Evolutionary conservation across 768 basidiomycete species (phyloP).

Genomic region (Lentinula edodes): DNA sequence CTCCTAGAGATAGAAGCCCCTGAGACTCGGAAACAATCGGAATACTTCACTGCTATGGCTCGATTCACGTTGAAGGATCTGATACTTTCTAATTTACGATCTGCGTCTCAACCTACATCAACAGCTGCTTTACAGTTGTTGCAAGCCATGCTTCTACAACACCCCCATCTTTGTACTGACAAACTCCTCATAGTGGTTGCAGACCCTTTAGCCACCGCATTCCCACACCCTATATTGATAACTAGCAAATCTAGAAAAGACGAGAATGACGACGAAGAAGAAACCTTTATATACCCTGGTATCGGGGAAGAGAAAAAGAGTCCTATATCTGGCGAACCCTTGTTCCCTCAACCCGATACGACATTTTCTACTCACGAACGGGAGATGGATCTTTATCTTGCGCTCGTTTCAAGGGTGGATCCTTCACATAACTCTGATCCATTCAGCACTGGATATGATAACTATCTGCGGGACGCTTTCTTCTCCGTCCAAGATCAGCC

Average conservation of each 20-base stretch:
- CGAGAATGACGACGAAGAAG: slow-evolving; percentile 34
- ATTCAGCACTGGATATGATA: slow-evolving; percentile 83
- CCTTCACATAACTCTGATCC: slow-evolving; percentile 62
- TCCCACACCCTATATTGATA: slow-evolving; percentile 52
- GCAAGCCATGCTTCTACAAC: slow-evolving; percentile 64
- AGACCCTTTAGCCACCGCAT: slow-evolving; percentile 71
- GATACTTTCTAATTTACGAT: slow-evolving; percentile 71
- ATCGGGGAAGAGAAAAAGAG: slow-evolving; percentile 12
- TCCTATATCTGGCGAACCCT: slow-evolving; percentile 19
- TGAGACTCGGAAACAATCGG: slow-evolving; percentile 60
- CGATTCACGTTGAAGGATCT: slow-evolving; percentile 92
- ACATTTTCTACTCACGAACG: slow-evolving; percentile 79
- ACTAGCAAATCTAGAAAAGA: slow-evolving; percentile 22
- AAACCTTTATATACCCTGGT: slow-evolving; percentile 20
- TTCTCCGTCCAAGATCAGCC: slow-evolving; percentile 59
- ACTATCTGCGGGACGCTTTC: slow-evolving; percentile 76
- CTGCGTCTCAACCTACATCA: slow-evolving; percentile 55
- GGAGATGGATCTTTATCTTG: slow-evolving; percentile 76
- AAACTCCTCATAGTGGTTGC: slow-evolving; percentile 66
- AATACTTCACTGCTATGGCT: slow-evolving; percentile 83
- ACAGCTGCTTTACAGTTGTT: slow-evolving; percentile 80
- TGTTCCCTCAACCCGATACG: slow-evolving; percentile 60
- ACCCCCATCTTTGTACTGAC: slow-evolving; percentile 60
- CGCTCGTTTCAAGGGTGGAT: slow-evolving; percentile 73
- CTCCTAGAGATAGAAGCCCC: slow-evolving; percentile 83